These are phyloP conservation scores for Oleoguttula mirabilis DNA, from an alignment of 495 filamentous ascomycete genomes.

Conservation along the genomic window DNA sequence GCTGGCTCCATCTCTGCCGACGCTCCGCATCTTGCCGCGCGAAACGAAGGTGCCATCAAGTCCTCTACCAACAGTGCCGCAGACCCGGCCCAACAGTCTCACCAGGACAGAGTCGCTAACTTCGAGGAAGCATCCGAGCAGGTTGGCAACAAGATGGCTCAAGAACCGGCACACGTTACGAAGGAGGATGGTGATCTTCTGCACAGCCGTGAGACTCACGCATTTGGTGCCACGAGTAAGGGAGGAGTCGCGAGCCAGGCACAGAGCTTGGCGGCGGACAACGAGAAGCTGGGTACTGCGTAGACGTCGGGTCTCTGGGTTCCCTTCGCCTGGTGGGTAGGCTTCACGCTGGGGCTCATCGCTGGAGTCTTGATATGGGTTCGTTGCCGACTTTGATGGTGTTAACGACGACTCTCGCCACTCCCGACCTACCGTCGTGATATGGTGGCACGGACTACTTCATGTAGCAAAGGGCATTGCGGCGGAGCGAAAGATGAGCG, in stretches of 20 bases:
- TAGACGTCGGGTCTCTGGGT: too few species aligned
- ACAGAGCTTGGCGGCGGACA: constrained; percentile 15
- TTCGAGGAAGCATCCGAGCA: constrained; percentile 20
- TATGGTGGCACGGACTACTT: too few species aligned
- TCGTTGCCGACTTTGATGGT: too few species aligned
- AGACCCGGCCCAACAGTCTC: constrained; percentile 20
- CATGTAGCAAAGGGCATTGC: too few species aligned
- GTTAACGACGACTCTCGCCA: too few species aligned
- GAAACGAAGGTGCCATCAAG: constrained; percentile 11
- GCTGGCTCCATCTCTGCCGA: constrained; percentile 8
- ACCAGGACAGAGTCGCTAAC: constrained; percentile 25
- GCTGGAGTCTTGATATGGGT: too few species aligned
- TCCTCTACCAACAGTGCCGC: background rate
- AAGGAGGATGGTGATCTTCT: constrained; percentile 26
- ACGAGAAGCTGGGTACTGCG: constrained; percentile 9
- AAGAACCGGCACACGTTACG: constrained; percentile 22
- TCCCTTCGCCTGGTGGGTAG: too few species aligned
- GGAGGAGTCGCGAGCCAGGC: constrained; percentile 23
- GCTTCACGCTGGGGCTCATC: too few species aligned
- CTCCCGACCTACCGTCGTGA: too few species aligned
- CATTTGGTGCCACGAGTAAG: constrained; percentile 26
- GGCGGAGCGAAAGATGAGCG: too few species aligned
- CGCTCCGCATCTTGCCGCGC: constrained; percentile 12
- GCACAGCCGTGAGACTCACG: constrained; percentile 26
- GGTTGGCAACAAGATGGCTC: constrained; percentile 22